A percentile compares a stretch with the other conserved stretches of the same genome.
phyloP scores from a whole-genome alignment of 2,329 filamentous ascomycete species.

The Mycosphaerella arachidis region DNA sequence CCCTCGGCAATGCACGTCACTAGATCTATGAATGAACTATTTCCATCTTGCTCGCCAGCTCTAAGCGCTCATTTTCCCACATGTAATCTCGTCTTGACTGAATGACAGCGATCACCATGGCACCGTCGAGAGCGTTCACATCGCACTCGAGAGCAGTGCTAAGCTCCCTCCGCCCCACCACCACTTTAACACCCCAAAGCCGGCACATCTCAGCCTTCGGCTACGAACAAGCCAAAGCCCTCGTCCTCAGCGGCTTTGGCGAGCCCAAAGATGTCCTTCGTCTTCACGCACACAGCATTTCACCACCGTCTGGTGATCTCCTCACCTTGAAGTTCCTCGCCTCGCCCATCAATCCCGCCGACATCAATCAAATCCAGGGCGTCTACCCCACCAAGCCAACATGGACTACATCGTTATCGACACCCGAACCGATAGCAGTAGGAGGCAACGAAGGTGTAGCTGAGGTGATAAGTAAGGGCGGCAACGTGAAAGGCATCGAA shows the following conservation, averaged over 20 bases:
- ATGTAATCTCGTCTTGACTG: background rate
- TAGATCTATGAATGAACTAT: background rate
- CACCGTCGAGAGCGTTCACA: constrained; percentile 20
- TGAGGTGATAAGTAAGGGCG: constrained; percentile 71
- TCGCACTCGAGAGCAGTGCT: constrained; percentile 7
- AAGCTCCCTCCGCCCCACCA: constrained; percentile 1
- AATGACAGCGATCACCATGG: constrained; percentile 16
- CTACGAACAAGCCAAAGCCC: constrained; percentile 79
- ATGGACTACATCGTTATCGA: constrained; percentile 73
- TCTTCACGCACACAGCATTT: constrained; percentile 71
- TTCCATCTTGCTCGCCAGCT: background rate
- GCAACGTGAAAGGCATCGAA: constrained; percentile 55
- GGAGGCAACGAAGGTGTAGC: constrained; percentile 92
- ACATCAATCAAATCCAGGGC: constrained; percentile 97
- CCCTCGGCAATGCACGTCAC: background rate
- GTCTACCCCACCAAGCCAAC: constrained; percentile 83
- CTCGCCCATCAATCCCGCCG: constrained; percentile 90
- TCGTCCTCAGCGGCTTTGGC: constrained; percentile 70
- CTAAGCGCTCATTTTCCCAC: background rate
- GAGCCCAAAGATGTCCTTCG: constrained; percentile 68
- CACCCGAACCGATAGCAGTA: constrained; percentile 67
- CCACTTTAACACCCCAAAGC: constrained; percentile 13
- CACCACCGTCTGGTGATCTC: constrained; percentile 63
- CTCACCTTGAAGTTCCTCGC: constrained; percentile 84
- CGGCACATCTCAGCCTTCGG: constrained; percentile 60